These are phyloP conservation scores for Kalmusia sp. DNA, from an alignment of 2,329 filamentous ascomycete genomes.

Conservation along the genomic window DNA sequence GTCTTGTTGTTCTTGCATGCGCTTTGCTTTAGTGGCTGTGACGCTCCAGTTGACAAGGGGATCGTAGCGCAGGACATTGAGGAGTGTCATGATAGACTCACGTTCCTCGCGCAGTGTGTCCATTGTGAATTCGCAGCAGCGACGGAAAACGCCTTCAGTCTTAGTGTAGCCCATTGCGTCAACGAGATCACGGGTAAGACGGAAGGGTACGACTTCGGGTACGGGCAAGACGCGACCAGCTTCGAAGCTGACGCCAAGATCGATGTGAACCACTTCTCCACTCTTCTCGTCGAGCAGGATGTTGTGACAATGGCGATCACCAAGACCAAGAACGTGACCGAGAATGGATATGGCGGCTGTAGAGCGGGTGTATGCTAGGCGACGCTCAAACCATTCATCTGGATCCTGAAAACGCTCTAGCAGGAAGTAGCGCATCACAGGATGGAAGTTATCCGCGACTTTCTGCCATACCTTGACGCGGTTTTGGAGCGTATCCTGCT, in stretches of 20 bases:
- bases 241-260: conserved; percentile 96
- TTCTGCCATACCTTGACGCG: conserved; percentile 79
- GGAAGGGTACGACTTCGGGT: conserved; percentile 94
- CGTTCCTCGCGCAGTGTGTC: conserved; percentile 94
- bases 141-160: conserved; percentile 93
- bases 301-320: conserved; percentile 95
- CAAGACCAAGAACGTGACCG: conserved; percentile 89
- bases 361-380: conserved; percentile 89
- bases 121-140: conserved; percentile 98
- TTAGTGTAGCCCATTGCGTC: conserved; percentile 97
- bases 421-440: conserved; percentile 96
- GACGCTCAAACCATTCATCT: conserved; percentile 92
- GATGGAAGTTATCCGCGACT: conserved; percentile 82
- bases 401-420: conserved; percentile 93
- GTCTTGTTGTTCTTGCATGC: conserved; percentile 70
- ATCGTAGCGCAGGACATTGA: conserved; percentile 98
- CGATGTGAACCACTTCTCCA: conserved; percentile 95
- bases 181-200: conserved; percentile 90
- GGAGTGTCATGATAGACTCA: conserved; percentile 97
- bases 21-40: conserved; percentile 70
- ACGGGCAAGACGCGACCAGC: conserved; percentile 93
- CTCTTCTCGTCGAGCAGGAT: conserved; percentile 89
- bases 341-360: conserved; percentile 96
- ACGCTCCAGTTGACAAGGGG: conserved; percentile 96
- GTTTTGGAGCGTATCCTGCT: conserved; percentile 71